These are phyloP conservation scores for Geoglossum glabrum DNA, from an alignment of 495 filamentous ascomycete genomes.

Conservation along the genomic window DNA sequence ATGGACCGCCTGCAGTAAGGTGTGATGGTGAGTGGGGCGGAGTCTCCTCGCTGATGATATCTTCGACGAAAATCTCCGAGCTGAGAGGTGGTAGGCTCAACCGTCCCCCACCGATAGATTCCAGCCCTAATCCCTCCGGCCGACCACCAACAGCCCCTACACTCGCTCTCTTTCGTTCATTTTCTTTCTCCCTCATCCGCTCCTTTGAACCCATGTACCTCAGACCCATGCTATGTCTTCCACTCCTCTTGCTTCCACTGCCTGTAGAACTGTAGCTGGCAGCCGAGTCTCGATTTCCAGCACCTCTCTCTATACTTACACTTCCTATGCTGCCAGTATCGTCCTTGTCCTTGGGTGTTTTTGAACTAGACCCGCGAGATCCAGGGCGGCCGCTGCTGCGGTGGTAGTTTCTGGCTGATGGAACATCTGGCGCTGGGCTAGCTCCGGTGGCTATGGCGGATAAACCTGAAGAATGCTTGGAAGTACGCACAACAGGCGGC, in stretches of 20 bases:
- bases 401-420: conserved; percentile 20
- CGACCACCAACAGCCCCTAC: conserved; percentile 17
- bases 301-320: neutral
- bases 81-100: neutral
- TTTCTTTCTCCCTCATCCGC: conserved; percentile 30
- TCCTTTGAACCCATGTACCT: conserved; percentile 44
- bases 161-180: conserved; percentile 28
- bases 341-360: neutral
- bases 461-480: conserved; percentile 57
- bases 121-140: conserved; percentile 1
- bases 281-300: conserved; percentile 1
- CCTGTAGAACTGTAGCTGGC: conserved; percentile 1
- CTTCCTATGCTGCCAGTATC: neutral
- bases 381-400: conserved; percentile 15
- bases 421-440: conserved; percentile 20
- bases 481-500: conserved; percentile 67
- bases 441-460: conserved; percentile 41
- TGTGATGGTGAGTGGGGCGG: neutral
- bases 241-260: conserved; percentile 32
- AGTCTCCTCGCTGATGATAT: neutral
- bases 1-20: neutral
- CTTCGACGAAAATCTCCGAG: neutral
- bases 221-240: conserved; percentile 28
- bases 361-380: neutral
- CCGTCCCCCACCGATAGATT: neutral